Base-by-base conservation (phyloP, 345 rosid genomes). In the Passiflora organensis region DNA sequence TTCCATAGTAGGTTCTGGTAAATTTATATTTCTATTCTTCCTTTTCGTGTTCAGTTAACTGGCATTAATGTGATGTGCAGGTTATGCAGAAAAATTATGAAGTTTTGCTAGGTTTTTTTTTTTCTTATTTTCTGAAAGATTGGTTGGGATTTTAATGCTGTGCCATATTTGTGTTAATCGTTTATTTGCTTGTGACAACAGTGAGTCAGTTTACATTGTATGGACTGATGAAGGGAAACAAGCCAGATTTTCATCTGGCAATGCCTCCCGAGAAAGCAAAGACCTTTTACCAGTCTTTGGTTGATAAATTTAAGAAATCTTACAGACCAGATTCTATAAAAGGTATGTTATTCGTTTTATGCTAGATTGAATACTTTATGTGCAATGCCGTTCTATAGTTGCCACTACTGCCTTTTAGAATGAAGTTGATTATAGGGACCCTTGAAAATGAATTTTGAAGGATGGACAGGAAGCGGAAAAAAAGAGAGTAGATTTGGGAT, bases 171-270 rank as follows among this genome's bases (percentile, higher is more conserved):
- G 16, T 43, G 18, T 20, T 48, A n/a, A n/a, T n/a, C n/a, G n/a
- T n/a, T n/a, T n/a, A n/a, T n/a, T n/a, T n/a, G n/a, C n/a, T n/a
- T n/a, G n/a, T n/a, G n/a, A n/a, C n/a, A 69, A 44, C 84, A 91
- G 96, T 86, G 53, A 91, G 98, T 71, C 95, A 88, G 60, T 91
- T 91, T 68, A 88, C 95, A 45, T 65, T 91, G 66, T 91, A 82
- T 69, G 96, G 95, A 54, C 15, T 88, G 68, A 60, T 91, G 82
- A 88, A 91, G 86, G 98, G 98, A 55, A 91, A 91, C 85, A 91
- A 88, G 81, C 96, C 90, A 0, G 96, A 91, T 78, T 91, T 88
- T 76, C 96, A 91, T 46, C 82, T 85, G 20, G 98, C 96, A 0
- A 88, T 91, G 96, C 83, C 98, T 0, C 96, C 96, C 17, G 77